Conservation (phyloP, 441 rosid genomes). For the Syzygium syzygioides region DNA sequence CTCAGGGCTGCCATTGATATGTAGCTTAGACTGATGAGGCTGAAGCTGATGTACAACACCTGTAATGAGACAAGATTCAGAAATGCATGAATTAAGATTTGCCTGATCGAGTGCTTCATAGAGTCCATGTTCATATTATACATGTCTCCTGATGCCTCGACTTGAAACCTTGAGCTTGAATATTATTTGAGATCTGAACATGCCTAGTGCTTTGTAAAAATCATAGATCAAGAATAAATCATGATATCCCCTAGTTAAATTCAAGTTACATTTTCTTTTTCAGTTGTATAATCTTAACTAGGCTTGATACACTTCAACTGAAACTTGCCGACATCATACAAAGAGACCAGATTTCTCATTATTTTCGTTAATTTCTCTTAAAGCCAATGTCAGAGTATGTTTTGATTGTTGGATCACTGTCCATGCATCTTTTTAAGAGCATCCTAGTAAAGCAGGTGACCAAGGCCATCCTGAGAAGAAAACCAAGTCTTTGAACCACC, state of each 20-base stretch:
- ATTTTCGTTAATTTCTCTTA: too few relatives aligned
- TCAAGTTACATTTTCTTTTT: not conserved
- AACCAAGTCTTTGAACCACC: constrained; percentile 2
- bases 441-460: not conserved
- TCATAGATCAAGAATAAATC: not conserved
- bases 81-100: constrained; percentile 21
- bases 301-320: too few relatives aligned
- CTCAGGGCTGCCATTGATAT: constrained; percentile 1
- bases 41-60: constrained; percentile 3
- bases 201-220: not conserved
- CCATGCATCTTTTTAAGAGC: constrained; percentile 8
- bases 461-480: not conserved
- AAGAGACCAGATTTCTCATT: too few relatives aligned
- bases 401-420: not conserved
- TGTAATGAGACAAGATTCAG: not conserved
- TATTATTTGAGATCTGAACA: not conserved
- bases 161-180: not conserved
- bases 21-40: not conserved
- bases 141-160: not conserved
- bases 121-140: constrained; percentile 23
- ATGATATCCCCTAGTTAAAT: not conserved
- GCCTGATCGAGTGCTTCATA: constrained; percentile 21
- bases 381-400: too few relatives aligned
- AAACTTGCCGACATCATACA: too few relatives aligned
- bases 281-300: not conserved